Percentiles rank a stretch among this genome's conserved stretches.
Conservation (phyloP, 768 basidiomycete species). For the Naganishia vaughanmartiniae region DNA sequence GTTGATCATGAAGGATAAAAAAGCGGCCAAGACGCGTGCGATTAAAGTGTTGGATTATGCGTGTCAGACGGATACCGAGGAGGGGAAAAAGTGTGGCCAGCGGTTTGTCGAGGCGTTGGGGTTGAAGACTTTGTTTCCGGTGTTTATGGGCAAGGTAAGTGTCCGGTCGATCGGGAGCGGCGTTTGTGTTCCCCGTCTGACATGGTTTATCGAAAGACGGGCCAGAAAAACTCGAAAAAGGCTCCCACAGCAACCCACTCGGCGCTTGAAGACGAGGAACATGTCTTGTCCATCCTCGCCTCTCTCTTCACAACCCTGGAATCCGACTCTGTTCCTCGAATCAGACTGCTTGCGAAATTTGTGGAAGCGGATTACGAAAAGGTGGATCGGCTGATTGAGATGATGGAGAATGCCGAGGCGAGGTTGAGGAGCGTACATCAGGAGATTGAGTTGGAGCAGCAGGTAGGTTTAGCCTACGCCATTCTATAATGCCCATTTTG, state of each 20-base stretch:
- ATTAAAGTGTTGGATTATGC: slow-evolving; percentile 91
- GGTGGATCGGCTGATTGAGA: slow-evolving; percentile 84
- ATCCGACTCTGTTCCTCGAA: slow-evolving; percentile 77
- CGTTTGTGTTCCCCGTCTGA: not conserved
- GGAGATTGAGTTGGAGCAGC: slow-evolving; percentile 68
- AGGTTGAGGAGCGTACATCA: slow-evolving; percentile 64
- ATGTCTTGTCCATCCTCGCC: slow-evolving; percentile 85
- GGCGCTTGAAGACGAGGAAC: slow-evolving; percentile 71
- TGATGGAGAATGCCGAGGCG: slow-evolving; percentile 67
- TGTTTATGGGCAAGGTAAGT: slow-evolving; percentile 88
- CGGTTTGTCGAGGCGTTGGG: slow-evolving; percentile 84
- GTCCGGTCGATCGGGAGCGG: not conserved
- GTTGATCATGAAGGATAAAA: slow-evolving; percentile 96
- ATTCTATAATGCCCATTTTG: slow-evolving; percentile 8
- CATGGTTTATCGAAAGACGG: slow-evolving; percentile 30
- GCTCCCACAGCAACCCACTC: slow-evolving; percentile 55
- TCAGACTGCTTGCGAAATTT: slow-evolving; percentile 85
- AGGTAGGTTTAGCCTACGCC: slow-evolving; percentile 51
- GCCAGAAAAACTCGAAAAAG: slow-evolving; percentile 65
- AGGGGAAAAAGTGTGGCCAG: slow-evolving; percentile 68
- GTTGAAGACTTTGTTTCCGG: slow-evolving; percentile 82
- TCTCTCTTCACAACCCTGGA: slow-evolving; percentile 84
- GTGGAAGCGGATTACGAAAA: slow-evolving; percentile 92
- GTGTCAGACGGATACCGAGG: slow-evolving; percentile 63
- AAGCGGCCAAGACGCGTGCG: slow-evolving; percentile 71